These are phyloP conservation scores for Zoysia japonica DNA, from an alignment of 176 grass and related monocot species.

Conservation along the genomic window DNA sequence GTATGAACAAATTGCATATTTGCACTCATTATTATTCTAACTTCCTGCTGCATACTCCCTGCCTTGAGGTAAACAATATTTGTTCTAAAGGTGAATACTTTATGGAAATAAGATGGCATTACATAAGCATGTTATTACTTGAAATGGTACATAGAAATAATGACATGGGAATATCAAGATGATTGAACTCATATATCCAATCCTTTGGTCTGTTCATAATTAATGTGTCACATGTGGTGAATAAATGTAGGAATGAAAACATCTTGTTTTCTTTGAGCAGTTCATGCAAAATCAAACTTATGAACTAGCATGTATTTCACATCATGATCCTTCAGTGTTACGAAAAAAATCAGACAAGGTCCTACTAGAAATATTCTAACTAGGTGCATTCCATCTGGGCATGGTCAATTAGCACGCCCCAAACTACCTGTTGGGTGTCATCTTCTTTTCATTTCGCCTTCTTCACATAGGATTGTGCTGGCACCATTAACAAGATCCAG, in stretches of 20 bases:
- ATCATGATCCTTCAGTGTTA: neutral
- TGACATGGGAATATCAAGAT: neutral
- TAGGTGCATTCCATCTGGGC: slow-evolving; percentile 7
- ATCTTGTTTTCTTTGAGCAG: slow-evolving; percentile 4
- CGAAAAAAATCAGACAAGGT: neutral
- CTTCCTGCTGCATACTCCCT: neutral
- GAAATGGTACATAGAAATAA: neutral
- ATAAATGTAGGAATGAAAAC: neutral
- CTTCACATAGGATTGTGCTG: slow-evolving; percentile 51
- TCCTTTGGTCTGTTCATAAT: neutral
- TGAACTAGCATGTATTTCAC: neutral
- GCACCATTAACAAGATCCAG: slow-evolving; percentile 63
- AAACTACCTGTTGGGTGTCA: neutral
- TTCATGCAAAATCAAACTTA: slow-evolving; percentile 9
- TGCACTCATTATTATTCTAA: neutral
- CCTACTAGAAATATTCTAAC: neutral
- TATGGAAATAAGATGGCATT: neutral
- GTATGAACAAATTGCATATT: neutral
- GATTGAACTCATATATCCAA: neutral
- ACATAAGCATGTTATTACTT: neutral
- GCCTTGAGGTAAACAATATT: slow-evolving; percentile 20
- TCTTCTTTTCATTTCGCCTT: neutral
- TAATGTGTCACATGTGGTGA: neutral
- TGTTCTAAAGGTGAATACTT: neutral
- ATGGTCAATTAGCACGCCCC: slow-evolving; percentile 2